Percentiles rank a stretch among this genome's conserved stretches.
phyloP scores from a whole-genome alignment of 2,329 filamentous ascomycete genomes.

The Colletotrichum sp. region DNA sequence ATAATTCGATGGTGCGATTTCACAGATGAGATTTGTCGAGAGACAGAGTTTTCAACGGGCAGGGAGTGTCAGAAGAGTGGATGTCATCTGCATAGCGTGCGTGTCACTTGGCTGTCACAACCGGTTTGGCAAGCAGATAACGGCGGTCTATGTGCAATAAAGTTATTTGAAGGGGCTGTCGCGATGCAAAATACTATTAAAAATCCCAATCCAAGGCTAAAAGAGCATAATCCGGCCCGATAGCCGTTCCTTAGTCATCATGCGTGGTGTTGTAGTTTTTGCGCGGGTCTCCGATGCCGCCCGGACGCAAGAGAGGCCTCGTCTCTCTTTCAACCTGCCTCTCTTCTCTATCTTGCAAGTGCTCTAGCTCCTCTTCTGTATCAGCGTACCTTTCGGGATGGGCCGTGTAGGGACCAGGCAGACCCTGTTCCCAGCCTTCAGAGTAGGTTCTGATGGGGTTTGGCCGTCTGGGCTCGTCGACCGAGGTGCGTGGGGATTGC shows the following conservation, averaged over 20 bases:
- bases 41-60: not conserved
- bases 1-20: not conserved
- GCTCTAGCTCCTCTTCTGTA: slow-evolving; percentile 55
- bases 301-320: slow-evolving; percentile 54
- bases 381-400: slow-evolving; percentile 58
- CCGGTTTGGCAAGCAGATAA: not conserved
- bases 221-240: not conserved
- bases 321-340: slow-evolving; percentile 55
- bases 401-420: slow-evolving; percentile 56
- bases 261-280: slow-evolving; percentile 40
- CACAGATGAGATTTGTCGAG: not conserved
- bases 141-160: not conserved
- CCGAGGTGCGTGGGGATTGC: slow-evolving; percentile 1
- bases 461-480: slow-evolving; percentile 34
- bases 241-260: not conserved
- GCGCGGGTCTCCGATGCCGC: slow-evolving; percentile 53
- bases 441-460: slow-evolving; percentile 50
- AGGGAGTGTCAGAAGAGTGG: not conserved
- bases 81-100: not conserved
- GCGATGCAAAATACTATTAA: not conserved
- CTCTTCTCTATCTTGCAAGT: slow-evolving; percentile 56
- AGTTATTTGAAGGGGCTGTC: not conserved
- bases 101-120: not conserved
- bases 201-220: not conserved
- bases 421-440: slow-evolving; percentile 55